Conservation (phyloP, 2,329 filamentous ascomycete genomes). For the Xylaria sp. region DNA sequence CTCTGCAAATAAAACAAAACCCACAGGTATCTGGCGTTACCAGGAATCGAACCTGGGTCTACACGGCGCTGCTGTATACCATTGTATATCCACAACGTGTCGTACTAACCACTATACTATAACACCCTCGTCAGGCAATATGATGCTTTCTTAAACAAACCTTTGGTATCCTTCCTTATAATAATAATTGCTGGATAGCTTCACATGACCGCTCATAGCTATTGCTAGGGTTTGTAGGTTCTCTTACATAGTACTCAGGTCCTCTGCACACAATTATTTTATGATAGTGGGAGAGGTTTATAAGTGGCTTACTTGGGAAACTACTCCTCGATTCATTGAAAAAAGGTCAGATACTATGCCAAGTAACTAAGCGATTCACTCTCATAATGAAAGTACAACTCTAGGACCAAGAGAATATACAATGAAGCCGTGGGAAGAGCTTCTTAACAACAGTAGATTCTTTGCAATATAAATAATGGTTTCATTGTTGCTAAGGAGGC, state of each 20-base stretch:
- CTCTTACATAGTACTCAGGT: too few relatives aligned
- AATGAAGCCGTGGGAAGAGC: neutral
- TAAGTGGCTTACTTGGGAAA: too few relatives aligned
- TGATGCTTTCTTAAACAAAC: too few relatives aligned
- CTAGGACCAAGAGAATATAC: neutral
- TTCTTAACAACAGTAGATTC: neutral
- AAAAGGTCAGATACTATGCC: neutral
- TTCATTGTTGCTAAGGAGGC: neutral
- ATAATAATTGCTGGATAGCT: too few relatives aligned
- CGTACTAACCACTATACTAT: slow-evolving; percentile 41
- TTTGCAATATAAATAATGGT: too few relatives aligned
- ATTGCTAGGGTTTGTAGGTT: too few relatives aligned
- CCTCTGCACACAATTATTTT: too few relatives aligned
- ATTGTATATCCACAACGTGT: slow-evolving; percentile 33
- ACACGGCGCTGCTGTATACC: slow-evolving; percentile 8
- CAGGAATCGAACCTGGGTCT: slow-evolving; percentile 41
- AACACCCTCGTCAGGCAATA: too few relatives aligned
- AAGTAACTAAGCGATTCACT: neutral
- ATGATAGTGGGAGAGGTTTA: too few relatives aligned
- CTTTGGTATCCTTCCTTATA: too few relatives aligned
- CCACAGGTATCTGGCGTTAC: neutral
- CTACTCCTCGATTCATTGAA: neutral
- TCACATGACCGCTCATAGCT: too few relatives aligned
- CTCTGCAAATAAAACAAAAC: neutral
- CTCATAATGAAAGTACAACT: neutral